Evolutionary conservation across 2,329 filamentous ascomycete genomes (phyloP), one percentile per base, ranked within the genome.

Genomic region (Seiridium cupressi): DNA sequence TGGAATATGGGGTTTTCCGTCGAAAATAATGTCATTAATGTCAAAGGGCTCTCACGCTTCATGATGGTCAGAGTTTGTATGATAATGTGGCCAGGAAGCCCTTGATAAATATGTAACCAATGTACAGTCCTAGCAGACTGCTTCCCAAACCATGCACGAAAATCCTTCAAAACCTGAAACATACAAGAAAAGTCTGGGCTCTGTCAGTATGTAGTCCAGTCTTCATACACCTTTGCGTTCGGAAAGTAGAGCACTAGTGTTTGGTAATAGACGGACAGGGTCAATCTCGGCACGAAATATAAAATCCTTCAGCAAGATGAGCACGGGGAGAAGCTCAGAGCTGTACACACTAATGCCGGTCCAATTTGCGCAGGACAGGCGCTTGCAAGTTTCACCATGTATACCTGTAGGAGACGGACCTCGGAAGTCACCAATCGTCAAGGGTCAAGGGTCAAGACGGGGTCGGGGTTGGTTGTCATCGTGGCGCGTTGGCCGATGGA

Each of bases 201-300:
- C 18, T 26, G 18, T 57, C 54, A 46, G 63, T 58, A 79, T 86
- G 82, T 86, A 75, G 77, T 81, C 83, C 77, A 76, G 77, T 82
- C 83, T 87, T 81, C 85, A 88, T 88, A 83, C 85, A 87, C 83
- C 79, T 74, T 77, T 62, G 70, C 70, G 67, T 68, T 72, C 60
- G 67, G 57, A 62, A 13, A 44, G 54, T 65, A 38, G 67, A 75
- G 79, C 81, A 77, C 75, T 75, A 76, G 81, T 87, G 85, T 85
- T 88, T 89, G 85, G 85, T 89, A 88, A 88, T 87, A 72, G 78
- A 77, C 69, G 69, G 77, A 72, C 72, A 65, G 61, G 46, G 55
- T 70, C 72, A 65, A 72, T 81, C 77, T 81, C 73, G 79, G 79
- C 79, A 81, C 78, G 79, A 79, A 72, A 78, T 26, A 76, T 68